Evolutionary conservation across 2,329 filamentous ascomycete genomes (phyloP), one percentile per base, ranked within the genome.

Genomic region (Coleophoma cylindrospora): DNA sequence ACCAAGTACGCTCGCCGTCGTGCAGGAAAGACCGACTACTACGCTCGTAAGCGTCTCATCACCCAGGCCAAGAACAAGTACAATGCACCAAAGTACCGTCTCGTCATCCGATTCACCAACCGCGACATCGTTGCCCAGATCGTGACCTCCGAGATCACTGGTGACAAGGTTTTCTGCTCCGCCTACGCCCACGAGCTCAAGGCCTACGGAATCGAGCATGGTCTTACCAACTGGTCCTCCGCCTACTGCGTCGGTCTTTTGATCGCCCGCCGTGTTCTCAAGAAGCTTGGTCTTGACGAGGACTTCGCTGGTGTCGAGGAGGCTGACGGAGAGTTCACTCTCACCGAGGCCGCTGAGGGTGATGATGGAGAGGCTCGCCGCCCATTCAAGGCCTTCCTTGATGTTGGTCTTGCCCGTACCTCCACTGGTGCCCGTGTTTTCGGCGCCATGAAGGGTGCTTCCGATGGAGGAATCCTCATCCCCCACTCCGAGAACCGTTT

Each of bases 11-110:
- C 91, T 83, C 91, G 94, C 74, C 87, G 94, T 77, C 85, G 89
- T 65, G 72, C 87, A 70, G 94, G 94, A 73, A 99, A 99, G 89
- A 99, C 94, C 80, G 94, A 99, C 75, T 99, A 99, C 90, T 97
- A 96, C 76, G 94, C 94, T 73, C 92, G 94, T 75, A 97, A 97
- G 89, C 88, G 94, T 71, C 84, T 99, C 76, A 94, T 97, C 83
- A 91, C 90, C 81, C 94, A 99, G 84, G 94, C 94, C 80, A 99
- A 97, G 90, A 99, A 99, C 90, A 99, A 99, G 88, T 99, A 97
- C 88, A 95, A 95, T 80, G 88, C 94, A 60, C 94, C 94, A 77
- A 99, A 99, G 86, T 97, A 99, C 87, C 89, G 94, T 71, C 87
- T 99, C 70, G 94, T 99, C 64, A 90, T 99, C 73, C 94, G 94